Conservation (phyloP, 495 filamentous ascomycete species). For the Astrothelium macrocarpum region DNA sequence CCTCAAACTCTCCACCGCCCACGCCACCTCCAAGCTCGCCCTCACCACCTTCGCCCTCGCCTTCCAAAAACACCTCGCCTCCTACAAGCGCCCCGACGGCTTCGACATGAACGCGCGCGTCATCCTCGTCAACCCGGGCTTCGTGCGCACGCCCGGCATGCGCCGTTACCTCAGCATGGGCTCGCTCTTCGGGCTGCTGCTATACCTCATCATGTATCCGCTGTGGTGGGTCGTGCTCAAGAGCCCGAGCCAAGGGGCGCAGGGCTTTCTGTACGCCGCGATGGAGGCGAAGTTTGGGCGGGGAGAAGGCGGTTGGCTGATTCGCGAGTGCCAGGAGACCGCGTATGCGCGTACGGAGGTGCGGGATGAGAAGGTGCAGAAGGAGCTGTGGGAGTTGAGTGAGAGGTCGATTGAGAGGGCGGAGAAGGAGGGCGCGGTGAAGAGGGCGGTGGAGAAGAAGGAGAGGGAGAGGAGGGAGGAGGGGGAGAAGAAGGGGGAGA, state of each 20-base stretch:
- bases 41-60: constrained; percentile 77
- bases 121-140: constrained; percentile 77
- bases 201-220: constrained; percentile 71
- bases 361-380: constrained; percentile 65
- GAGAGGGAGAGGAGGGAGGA: constrained; percentile 44
- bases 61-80: constrained; percentile 79
- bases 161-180: constrained; percentile 78
- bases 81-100: constrained; percentile 72
- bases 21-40: constrained; percentile 80
- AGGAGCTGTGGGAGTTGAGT: constrained; percentile 78
- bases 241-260: constrained; percentile 67
- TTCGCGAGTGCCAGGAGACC: constrained; percentile 82
- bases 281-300: constrained; percentile 54
- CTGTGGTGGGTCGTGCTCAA: constrained; percentile 85
- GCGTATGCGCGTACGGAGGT: constrained; percentile 60
- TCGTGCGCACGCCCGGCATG: constrained; percentile 73
- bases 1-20: constrained; percentile 41
- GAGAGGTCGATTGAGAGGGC: constrained; percentile 73
- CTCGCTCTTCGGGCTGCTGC: constrained; percentile 64
- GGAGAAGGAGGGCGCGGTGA: constrained; percentile 70
- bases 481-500: constrained; percentile 33
- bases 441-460: constrained; percentile 59
- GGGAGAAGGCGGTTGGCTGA: constrained; percentile 54
- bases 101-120: constrained; percentile 71
- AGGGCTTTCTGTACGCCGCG: constrained; percentile 73